These are phyloP conservation scores for Saccharomycopsis synnaedendra DNA, from an alignment of 805 yeast genomes.

Conservation along the genomic window DNA sequence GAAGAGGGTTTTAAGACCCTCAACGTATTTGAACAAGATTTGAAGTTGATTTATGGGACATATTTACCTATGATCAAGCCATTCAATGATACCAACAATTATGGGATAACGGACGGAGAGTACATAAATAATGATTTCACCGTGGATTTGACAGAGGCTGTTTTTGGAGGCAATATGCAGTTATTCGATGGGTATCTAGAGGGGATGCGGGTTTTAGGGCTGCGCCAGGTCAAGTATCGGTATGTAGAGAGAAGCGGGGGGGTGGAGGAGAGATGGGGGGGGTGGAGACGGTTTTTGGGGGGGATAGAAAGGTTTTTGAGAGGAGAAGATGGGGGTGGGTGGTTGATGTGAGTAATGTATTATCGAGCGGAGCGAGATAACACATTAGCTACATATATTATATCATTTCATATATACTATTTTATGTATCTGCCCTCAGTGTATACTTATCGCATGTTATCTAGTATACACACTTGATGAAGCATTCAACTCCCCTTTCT, in stretches of 20 bases:
- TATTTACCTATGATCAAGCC: slow-evolving; percentile 22
- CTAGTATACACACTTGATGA: too few relatives aligned
- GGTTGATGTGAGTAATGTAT: slow-evolving; percentile 8
- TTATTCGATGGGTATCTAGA: too few relatives aligned
- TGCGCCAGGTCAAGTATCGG: too few relatives aligned
- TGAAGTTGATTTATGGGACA: slow-evolving; percentile 19
- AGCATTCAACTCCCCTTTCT: too few relatives aligned
- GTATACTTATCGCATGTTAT: too few relatives aligned
- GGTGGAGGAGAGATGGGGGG: background rate
- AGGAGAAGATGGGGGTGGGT: slow-evolving; percentile 12
- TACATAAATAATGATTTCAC: slow-evolving; percentile 9
- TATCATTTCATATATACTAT: too few relatives aligned
- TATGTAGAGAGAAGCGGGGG: background rate
- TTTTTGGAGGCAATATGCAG: too few relatives aligned
- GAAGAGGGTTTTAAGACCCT: slow-evolving; percentile 18
- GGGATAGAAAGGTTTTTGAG: slow-evolving; percentile 6
- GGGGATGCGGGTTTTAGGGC: too few relatives aligned
- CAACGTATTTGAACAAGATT: background rate
- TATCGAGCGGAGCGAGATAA: background rate
- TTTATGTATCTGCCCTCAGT: too few relatives aligned
- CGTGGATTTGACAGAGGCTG: background rate
- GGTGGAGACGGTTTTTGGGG: slow-evolving; percentile 5
- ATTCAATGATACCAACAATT: slow-evolving; percentile 17
- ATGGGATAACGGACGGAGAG: slow-evolving; percentile 12
- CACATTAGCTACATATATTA: background rate